phyloP scores from a whole-genome alignment of 148 eudicot species.

The Mesembryanthemum crystallinum region DNA sequence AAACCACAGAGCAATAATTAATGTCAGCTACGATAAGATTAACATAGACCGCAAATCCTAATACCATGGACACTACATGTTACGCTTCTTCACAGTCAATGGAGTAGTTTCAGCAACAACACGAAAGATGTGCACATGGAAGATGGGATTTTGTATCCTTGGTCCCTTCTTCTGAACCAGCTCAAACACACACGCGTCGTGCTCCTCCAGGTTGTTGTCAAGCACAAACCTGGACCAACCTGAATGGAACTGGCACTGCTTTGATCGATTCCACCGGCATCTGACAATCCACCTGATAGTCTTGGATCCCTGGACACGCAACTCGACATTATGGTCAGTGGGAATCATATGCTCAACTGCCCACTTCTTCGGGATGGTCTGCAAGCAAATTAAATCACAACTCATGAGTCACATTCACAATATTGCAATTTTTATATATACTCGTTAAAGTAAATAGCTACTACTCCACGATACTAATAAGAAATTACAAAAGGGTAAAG shows the following conservation, averaged over 20 bases:
- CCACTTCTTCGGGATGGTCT: slow-evolving; percentile 27
- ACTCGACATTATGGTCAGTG: slow-evolving; percentile 5
- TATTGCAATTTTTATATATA: too few species aligned
- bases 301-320: slow-evolving; percentile 1
- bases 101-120: slow-evolving; percentile 15
- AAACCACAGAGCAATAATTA: too few species aligned
- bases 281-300: slow-evolving; percentile 15
- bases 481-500: neutral
- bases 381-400: neutral
- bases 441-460: neutral
- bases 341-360: neutral
- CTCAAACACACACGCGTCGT: slow-evolving; percentile 24
- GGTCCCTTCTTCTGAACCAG: neutral
- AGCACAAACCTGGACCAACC: slow-evolving; percentile 19
- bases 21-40: neutral
- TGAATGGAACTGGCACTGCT: slow-evolving; percentile 6
- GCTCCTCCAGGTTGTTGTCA: slow-evolving; percentile 25
- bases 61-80: neutral
- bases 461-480: neutral
- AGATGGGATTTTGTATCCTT: neutral
- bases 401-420: neutral
- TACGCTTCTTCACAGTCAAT: neutral
- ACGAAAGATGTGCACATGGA: slow-evolving; percentile 14
- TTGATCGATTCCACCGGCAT: slow-evolving; percentile 13
- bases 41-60: neutral